Percentiles rank a stretch among this genome's conserved stretches.
Evolutionary conservation across 2,329 filamentous ascomycete genomes (phyloP).

Genomic region (Venturia carpophila): DNA sequence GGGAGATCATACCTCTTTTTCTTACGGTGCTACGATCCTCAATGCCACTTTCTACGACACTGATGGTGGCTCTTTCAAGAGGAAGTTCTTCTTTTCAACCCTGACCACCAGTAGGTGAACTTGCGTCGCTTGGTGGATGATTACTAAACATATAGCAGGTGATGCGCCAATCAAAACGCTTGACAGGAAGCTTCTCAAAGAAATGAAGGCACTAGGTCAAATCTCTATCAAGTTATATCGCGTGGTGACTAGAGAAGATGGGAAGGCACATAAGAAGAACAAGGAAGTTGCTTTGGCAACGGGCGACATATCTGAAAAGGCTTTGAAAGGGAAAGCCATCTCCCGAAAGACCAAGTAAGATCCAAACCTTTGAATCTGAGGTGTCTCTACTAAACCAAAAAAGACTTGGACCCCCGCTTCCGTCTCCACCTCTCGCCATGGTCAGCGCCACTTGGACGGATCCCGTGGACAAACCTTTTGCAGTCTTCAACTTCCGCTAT

Average conservation of each 20-base stretch:
- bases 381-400: neutral
- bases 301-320: slow-evolving; percentile 9
- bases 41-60: neutral
- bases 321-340: slow-evolving; percentile 11
- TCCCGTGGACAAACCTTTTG: slow-evolving; percentile 3
- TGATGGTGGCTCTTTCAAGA: neutral
- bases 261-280: neutral
- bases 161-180: neutral
- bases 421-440: neutral
- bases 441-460: neutral
- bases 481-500: slow-evolving; percentile 13
- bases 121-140: neutral
- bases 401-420: neutral
- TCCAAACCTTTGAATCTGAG: neutral
- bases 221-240: slow-evolving; percentile 11
- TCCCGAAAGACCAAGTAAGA: slow-evolving; percentile 4
- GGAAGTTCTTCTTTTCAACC: slow-evolving; percentile 1
- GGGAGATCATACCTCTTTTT: neutral
- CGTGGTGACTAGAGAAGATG: neutral
- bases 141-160: neutral
- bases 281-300: neutral
- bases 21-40: neutral
- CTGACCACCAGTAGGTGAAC: neutral
- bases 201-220: neutral
- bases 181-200: neutral